A percentile compares a stretch with the other conserved stretches of the same genome.
These are phyloP conservation scores for Aegilops longissima DNA, from an alignment of 176 grass and related monocot species.

Conservation along the genomic window DNA sequence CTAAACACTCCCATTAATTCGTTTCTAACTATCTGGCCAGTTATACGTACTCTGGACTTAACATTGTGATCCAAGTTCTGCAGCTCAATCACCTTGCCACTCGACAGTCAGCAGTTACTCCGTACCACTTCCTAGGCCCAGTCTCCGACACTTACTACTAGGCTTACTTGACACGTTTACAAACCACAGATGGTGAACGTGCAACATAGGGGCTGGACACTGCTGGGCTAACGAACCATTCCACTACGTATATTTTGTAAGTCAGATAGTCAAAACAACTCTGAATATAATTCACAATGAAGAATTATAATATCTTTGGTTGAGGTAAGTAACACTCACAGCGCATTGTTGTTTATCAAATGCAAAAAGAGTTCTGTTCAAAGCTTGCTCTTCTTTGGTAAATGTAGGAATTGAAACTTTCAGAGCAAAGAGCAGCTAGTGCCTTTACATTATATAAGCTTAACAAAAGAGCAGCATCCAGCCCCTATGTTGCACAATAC, in stretches of 20 bases:
- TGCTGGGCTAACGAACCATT: background rate
- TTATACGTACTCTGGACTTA: background rate
- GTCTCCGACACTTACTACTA: background rate
- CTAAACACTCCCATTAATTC: background rate
- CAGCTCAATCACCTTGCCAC: background rate
- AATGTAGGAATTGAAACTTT: slow-evolving; percentile 4
- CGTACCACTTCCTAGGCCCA: background rate
- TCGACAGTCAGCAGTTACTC: background rate
- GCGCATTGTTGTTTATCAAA: background rate
- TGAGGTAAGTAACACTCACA: background rate
- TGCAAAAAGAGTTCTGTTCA: too few relatives aligned
- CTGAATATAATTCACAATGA: background rate
- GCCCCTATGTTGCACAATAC: too few relatives aligned
- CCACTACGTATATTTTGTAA: background rate
- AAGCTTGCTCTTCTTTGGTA: background rate
- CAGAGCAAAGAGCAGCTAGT: slow-evolving; percentile 12
- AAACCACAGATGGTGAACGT: background rate
- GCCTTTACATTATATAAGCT: background rate
- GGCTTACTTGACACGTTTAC: background rate
- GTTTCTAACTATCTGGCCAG: background rate
- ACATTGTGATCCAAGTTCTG: background rate
- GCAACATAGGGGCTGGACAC: slow-evolving; percentile 13
- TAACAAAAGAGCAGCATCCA: too few relatives aligned
- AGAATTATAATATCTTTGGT: background rate
- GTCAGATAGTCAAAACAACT: background rate